These are phyloP conservation scores for Sapria himalayana DNA, from an alignment of 345 rosid species.

Conservation along the genomic window DNA sequence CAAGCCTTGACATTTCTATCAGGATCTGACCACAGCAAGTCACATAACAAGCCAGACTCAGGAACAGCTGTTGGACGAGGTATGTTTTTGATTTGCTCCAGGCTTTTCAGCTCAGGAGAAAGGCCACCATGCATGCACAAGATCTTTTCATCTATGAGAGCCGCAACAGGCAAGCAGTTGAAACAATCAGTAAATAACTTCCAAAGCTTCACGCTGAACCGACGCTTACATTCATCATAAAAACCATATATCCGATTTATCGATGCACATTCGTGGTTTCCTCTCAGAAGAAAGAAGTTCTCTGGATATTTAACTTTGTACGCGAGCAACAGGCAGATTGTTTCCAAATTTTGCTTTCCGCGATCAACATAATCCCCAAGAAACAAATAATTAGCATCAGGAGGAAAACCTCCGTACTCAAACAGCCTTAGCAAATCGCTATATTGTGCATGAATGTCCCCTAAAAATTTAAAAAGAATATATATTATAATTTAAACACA, in stretches of 20 bases:
- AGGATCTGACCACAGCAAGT: constrained; percentile 96
- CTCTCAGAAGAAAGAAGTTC: constrained; percentile 75
- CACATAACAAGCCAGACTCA: constrained; percentile 69
- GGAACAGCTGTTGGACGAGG: constrained; percentile 59
- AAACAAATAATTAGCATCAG: constrained; percentile 66
- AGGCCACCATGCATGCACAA: constrained; percentile 97
- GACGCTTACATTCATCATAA: constrained; percentile 83
- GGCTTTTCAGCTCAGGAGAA: constrained; percentile 59
- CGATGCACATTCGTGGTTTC: constrained; percentile 89
- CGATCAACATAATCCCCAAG: constrained; percentile 91
- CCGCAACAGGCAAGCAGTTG: constrained; percentile 85
- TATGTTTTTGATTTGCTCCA: constrained; percentile 61
- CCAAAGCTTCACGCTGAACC: constrained; percentile 89
- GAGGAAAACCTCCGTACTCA: constrained; percentile 92
- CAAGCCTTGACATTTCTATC: constrained; percentile 73
- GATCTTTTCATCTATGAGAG: constrained; percentile 74
- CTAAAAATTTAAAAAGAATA: constrained; percentile 16
- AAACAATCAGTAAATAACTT: constrained; percentile 76
- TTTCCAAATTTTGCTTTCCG: constrained; percentile 93
- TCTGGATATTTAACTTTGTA: constrained; percentile 83
- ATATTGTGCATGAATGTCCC: constrained; percentile 87
- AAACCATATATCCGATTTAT: constrained; percentile 84
- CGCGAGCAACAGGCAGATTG: constrained; percentile 79
- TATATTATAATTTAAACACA: too few relatives aligned
- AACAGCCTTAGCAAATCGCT: constrained; percentile 81